A percentile compares a stretch with the other conserved stretches of the same genome.
phyloP scores from a whole-genome alignment of 306 rosid species.

The Medicago lupulina region DNA sequence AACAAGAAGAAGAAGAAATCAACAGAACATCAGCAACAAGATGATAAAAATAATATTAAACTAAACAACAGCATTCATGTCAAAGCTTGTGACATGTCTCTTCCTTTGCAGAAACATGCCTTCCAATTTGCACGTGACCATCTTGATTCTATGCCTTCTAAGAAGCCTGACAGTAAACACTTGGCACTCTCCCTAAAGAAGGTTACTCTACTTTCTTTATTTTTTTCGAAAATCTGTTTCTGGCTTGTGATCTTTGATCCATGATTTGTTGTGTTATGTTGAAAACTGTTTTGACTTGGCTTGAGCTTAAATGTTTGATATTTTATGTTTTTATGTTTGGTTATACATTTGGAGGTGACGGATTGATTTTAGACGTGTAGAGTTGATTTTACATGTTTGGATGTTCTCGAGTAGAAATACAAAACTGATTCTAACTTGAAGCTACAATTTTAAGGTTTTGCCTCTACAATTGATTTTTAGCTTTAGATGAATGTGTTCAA shows the following conservation, averaged over 20 bases:
- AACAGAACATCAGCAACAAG: conserved; percentile 51
- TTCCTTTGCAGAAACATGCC: conserved; percentile 70
- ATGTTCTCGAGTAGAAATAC: too few relatives aligned
- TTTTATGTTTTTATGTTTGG: not conserved
- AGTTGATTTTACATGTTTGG: not conserved
- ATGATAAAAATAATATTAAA: conserved; percentile 41
- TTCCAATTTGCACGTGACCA: conserved; percentile 73
- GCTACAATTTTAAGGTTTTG: too few relatives aligned
- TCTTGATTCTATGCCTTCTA: conserved; percentile 70
- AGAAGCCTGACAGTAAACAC: conserved; percentile 79
- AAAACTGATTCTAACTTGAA: not conserved
- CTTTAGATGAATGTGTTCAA: too few relatives aligned
- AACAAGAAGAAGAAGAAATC: conserved; percentile 90
- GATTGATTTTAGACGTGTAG: not conserved
- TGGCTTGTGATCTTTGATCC: conserved; percentile 15
- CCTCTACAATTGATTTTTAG: not conserved
- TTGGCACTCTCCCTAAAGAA: conserved; percentile 84
- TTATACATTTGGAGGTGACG: not conserved
- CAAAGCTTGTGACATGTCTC: conserved; percentile 86
- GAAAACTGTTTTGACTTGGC: conserved; percentile 14
- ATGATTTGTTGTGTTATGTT: conserved; percentile 29
- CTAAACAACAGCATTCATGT: conserved; percentile 60
- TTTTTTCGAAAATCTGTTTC: conserved; percentile 10
- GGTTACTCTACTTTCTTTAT: conserved; percentile 43
- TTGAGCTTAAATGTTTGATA: not conserved